Evolutionary conservation across 1,284 basidiomycete species (phyloP), one percentile per base, ranked within the genome.

Genomic region (Nidula niveotomentosa): DNA sequence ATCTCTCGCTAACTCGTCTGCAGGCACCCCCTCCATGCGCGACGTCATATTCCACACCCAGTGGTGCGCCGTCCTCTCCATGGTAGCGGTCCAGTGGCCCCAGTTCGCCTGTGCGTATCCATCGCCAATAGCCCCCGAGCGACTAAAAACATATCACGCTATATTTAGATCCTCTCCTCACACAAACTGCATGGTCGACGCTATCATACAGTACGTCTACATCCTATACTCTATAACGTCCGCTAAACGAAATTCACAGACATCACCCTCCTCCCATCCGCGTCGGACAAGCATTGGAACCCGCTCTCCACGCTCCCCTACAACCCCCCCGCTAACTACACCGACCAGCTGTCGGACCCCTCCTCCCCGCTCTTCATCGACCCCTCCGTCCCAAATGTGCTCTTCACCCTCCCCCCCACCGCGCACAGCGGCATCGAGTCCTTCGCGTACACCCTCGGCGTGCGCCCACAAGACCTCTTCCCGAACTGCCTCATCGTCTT

Each of bases 61-160:
- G 64, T 98, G 90, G 88, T 91, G 89, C 67, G 81, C 90, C 30
- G 83, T 88, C 48, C 75, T 98, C 18, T 88, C 87, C 30, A 96
- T 97, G 91, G 85, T 98, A 50, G 91, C 94, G 33, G 94, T 98
- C 33, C 80, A 93, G 65, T 99, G 96, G 96, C 96, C 96, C 1
- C 76, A 81, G 10, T 98, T 96, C 71, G 82, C 90, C 56, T 98
- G 94, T 93, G 66, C 65, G 88, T 81, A 44, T 39, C 36, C 30
- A 30, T 30, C 30, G 6, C 30, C 30, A 30, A 30, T 5, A 30
- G 30, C 30, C 30, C 3, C 30, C 30, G 30, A 30, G 30, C 30
- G 30, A 30, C 30, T 30, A 30, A 30, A 30, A 30, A 30, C 30
- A 30, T 30, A 30, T 30, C 43, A 49, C 61, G 18, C 51, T 53